These are phyloP conservation scores for Pugionium cornutum DNA, from an alignment of 345 rosid species.

Conservation along the genomic window DNA sequence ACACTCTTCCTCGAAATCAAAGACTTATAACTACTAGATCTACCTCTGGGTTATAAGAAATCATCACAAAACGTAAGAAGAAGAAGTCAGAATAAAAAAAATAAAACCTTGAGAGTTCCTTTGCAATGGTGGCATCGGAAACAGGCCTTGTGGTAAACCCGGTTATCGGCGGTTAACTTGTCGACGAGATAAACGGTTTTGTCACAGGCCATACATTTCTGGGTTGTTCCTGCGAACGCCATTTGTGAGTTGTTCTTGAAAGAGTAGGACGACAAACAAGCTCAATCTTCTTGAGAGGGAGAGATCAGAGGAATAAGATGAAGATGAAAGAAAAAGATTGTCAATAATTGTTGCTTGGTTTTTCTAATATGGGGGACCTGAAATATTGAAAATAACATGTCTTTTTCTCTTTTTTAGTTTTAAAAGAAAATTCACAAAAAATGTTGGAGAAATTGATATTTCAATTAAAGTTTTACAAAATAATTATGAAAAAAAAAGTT, in stretches of 20 bases:
- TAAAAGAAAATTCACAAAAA: not conserved
- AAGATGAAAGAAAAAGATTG: conserved; percentile 32
- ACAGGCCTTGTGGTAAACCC: conserved; percentile 88
- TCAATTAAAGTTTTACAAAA: too few species aligned
- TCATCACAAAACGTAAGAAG: not conserved
- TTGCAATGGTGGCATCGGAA: conserved; percentile 99
- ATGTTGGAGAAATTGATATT: not conserved
- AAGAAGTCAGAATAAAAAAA: not conserved
- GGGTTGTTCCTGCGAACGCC: conserved; percentile 99
- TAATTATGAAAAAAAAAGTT: too few species aligned
- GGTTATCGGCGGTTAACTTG: conserved; percentile 94
- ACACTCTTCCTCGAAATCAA: not conserved
- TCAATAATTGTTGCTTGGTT: conserved; percentile 41
- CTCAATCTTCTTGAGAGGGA: conserved; percentile 22
- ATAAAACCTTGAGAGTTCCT: conserved; percentile 89
- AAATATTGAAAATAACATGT: conserved; percentile 31
- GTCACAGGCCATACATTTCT: conserved; percentile 98
- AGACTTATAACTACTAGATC: conserved; percentile 26
- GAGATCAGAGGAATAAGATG: not conserved
- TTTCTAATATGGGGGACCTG: conserved; percentile 30
- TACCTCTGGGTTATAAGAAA: conserved; percentile 3
- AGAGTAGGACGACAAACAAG: conserved; percentile 10
- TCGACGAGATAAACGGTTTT: conserved; percentile 96
- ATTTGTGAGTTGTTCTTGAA: conserved; percentile 35
- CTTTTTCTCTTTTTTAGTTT: conserved; percentile 18